Base-by-base conservation (phyloP, 495 filamentous ascomycete genomes). In the Neurospora africana region DNA sequence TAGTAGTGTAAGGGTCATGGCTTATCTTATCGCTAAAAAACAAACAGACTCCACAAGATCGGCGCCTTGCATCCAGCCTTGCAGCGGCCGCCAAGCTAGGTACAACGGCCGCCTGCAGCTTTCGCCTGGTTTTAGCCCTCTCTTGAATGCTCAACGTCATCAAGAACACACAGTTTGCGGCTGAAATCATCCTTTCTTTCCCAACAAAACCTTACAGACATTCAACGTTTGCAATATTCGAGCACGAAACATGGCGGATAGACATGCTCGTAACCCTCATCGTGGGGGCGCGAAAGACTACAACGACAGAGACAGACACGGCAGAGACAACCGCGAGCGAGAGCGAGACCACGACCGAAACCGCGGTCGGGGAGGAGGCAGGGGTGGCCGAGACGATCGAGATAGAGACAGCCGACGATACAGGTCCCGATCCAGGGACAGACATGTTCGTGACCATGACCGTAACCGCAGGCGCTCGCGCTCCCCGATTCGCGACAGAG, bases 341-440 rank as follows among this genome's bases (percentile, higher is more conserved):
- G 81, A 83, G 38, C 77, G 80, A 38, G 81, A 78, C 47, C 71
- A 76, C 15, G 79, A 81, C 21, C 68, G 74, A 9, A 73, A 74
- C 15, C 76, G 76, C 23, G 78, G 53, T 65, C 27, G 53, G 53
- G 27, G 53, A 65, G 53, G 53, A 65, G 53, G 53, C 15, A 30
- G 53, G 23, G 53, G 53, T 65, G 53, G 27, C 0, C 23, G 53
- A 33, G 53, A 65, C 27, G 15, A 78, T 68, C 76, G 77, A 39
- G 78, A 83, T 65, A 75, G 79, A 23, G 75, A 72, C 39, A 75
- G 74, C 70, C 72, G 79, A 11, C 74, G 77, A 71, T 80, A 81
- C 65, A 82, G 80, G 69, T 84, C 82, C 0, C 77, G 83, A 67
- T 85, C 83, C 0, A 79, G 77, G 69, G 81, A 84, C 44, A 75